Evolutionary conservation across 2,329 filamentous ascomycete species (phyloP).

Genomic region (Neofusicoccum parvum): DNA sequence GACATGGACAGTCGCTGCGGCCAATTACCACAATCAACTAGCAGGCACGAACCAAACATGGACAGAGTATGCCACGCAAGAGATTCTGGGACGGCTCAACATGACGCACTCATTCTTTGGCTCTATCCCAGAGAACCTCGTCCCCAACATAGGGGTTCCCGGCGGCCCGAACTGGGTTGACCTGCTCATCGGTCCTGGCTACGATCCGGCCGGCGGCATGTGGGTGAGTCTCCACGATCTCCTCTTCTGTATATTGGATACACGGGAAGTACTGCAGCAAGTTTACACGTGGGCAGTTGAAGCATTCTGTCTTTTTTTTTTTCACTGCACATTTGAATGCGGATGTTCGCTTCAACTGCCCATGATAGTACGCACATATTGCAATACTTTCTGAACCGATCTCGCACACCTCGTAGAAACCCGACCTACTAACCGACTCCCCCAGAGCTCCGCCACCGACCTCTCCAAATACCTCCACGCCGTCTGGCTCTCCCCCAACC

Average conservation of each 20-base stretch:
- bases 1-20: slow-evolving; percentile 25
- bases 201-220: slow-evolving; percentile 36
- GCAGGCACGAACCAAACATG: slow-evolving; percentile 26
- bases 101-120: slow-evolving; percentile 35
- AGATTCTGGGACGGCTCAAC: slow-evolving; percentile 30
- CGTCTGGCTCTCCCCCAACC: slow-evolving; percentile 30
- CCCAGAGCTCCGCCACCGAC: slow-evolving; percentile 32
- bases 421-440: background rate
- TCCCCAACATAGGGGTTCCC: slow-evolving; percentile 29
- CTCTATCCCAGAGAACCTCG: slow-evolving; percentile 26
- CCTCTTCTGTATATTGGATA: too few relatives aligned
- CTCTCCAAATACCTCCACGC: slow-evolving; percentile 30
- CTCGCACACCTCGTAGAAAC: background rate
- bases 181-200: slow-evolving; percentile 32
- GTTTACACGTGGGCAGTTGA: background rate
- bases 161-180: slow-evolving; percentile 33
- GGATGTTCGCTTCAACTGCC: too few relatives aligned
- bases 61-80: slow-evolving; percentile 28
- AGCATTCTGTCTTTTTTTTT: too few relatives aligned
- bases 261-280: too few relatives aligned
- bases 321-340: too few relatives aligned
- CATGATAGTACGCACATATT: too few relatives aligned
- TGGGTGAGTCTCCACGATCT: slow-evolving; percentile 23
- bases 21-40: slow-evolving; percentile 30
- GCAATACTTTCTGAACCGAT: background rate